These are phyloP conservation scores for Candida albicans DNA, from an alignment of 1,139 yeast genomes.

Conservation along the genomic window DNA sequence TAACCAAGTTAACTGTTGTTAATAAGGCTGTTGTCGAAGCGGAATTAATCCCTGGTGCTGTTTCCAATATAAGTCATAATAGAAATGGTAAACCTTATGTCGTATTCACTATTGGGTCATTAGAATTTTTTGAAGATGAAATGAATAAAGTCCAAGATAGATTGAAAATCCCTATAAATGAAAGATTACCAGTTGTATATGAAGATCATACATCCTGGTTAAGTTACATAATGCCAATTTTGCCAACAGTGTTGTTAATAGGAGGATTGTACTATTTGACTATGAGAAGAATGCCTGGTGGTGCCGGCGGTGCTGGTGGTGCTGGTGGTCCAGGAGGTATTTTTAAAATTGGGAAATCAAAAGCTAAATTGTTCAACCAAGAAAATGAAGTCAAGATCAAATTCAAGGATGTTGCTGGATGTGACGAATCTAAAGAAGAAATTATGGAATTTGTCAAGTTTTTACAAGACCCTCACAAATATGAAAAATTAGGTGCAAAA, in stretches of 20 bases:
- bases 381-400: slow-evolving; percentile 71
- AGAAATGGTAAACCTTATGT: slow-evolving; percentile 44
- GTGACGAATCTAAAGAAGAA: slow-evolving; percentile 81
- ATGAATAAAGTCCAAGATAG: slow-evolving; percentile 62
- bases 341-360: slow-evolving; percentile 64
- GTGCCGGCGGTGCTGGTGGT: slow-evolving; percentile 28
- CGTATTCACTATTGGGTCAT: slow-evolving; percentile 70
- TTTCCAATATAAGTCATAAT: slow-evolving; percentile 40
- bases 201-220: slow-evolving; percentile 60
- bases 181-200: slow-evolving; percentile 64
- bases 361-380: slow-evolving; percentile 69
- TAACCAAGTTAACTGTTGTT: slow-evolving; percentile 70
- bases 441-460: slow-evolving; percentile 83
- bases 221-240: slow-evolving; percentile 55
- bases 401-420: slow-evolving; percentile 81
- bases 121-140: slow-evolving; percentile 71
- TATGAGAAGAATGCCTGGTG: slow-evolving; percentile 53
- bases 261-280: slow-evolving; percentile 75
- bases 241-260: slow-evolving; percentile 69
- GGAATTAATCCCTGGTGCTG: slow-evolving; percentile 61
- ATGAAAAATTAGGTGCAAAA: slow-evolving; percentile 77
- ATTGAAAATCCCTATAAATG: slow-evolving; percentile 56
- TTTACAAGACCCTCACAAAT: slow-evolving; percentile 69
- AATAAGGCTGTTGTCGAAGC: slow-evolving; percentile 80
- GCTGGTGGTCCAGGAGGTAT: slow-evolving; percentile 58